Conservation (phyloP, 1,139 yeast species). For the Yamadazyma aaseri region DNA sequence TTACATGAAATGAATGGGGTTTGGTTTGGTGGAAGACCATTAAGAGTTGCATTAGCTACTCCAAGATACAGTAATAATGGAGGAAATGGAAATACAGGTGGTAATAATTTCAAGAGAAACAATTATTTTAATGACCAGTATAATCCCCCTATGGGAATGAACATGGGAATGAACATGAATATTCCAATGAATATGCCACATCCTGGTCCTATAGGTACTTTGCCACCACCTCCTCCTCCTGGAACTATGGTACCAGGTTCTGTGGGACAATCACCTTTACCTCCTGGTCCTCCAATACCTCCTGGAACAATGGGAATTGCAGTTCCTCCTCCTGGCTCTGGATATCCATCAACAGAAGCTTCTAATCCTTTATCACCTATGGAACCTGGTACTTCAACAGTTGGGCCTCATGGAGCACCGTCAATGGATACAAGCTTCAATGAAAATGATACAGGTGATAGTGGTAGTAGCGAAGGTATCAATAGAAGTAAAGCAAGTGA, state of each 20-base stretch:
- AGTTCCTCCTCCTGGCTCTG: not conserved
- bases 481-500: not conserved
- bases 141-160: slow-evolving; percentile 5
- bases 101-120: slow-evolving; percentile 6
- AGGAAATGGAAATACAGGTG: slow-evolving; percentile 6
- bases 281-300: slow-evolving; percentile 5
- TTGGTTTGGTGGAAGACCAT: slow-evolving; percentile 71
- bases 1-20: slow-evolving; percentile 72
- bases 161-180: slow-evolving; percentile 1
- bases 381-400: not conserved
- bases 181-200: slow-evolving; percentile 1
- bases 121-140: slow-evolving; percentile 10
- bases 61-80: slow-evolving; percentile 36
- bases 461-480: not conserved
- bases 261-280: slow-evolving; percentile 4
- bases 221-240: not conserved
- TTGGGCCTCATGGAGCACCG: not conserved
- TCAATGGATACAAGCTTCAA: not conserved
- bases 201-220: not conserved
- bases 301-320: slow-evolving; percentile 6
- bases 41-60: slow-evolving; percentile 70
- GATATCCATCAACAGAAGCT: slow-evolving; percentile 1
- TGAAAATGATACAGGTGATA: not conserved
- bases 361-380: not conserved
- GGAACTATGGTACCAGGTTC: slow-evolving; percentile 1